Base-by-base conservation (phyloP, 1,284 basidiomycete species). In the Bjerkandera adusta region DNA sequence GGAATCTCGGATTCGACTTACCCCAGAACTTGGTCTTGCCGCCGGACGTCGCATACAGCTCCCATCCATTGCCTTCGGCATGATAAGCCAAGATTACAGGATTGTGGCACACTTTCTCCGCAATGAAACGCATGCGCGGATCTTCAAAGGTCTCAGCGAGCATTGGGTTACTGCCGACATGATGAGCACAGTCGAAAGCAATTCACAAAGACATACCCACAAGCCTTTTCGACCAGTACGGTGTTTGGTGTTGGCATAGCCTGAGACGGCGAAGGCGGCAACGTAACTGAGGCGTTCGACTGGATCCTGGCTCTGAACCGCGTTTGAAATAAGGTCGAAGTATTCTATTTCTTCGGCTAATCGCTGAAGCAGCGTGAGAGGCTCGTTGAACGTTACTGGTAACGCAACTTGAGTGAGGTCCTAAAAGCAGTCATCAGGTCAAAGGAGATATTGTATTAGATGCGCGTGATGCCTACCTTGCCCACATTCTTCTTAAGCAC, bases 401-500 rank as follows among this genome's bases (percentile, higher is more conserved):
- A 95, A 81, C 1, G 86, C 76, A 30, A 95, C 87, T 35, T 85
- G 84, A 10, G 88, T 85, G n/a, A 94, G 69, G 65, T 94, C 91
- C 90, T 92, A 51, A 26, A 18, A 45, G 29, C 32, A 36, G 5
- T 41, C 25, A 12, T 42, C 25, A 13, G 26, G 10, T 27, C 15
- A 34, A 16, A 33, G 30, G 20, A 42, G 24, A 27, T 16, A 40
- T 33, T 20, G 20, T 8, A n/a, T n/a, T n/a, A n/a, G n/a, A n/a
- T n/a, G n/a, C n/a, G n/a, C n/a, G n/a, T n/a, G n/a, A n/a, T 27
- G 45, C 64, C 47, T 52, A 89, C 89, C 73, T 93, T 94, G 47
- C 92, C 92, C 39, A 97, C 87, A 60, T 93, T 96, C 70, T 94
- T 96, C 70, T 92, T 92, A 43, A 97, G 68, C 48, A 96, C 83